Base-by-base conservation (phyloP, 1,139 yeast genomes). In the Diutina mesorugosa region DNA sequence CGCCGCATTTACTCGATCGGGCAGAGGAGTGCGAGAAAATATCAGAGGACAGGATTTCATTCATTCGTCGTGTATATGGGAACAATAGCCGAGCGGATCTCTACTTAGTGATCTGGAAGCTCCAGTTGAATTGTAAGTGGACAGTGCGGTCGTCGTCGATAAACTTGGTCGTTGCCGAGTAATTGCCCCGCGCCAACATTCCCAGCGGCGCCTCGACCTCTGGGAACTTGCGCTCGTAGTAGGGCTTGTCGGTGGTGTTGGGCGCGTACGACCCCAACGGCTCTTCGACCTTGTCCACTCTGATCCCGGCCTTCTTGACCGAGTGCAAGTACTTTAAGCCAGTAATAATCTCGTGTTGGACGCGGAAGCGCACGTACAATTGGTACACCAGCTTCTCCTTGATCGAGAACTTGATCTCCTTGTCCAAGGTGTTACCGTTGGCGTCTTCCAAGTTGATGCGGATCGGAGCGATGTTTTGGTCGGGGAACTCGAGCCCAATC, bases 121-220 rank as follows among this genome's bases (percentile, higher is more conserved):
- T 81, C 97, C 97, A 91, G 57, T 93, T 89, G 64, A 90, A 77
- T 50, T 81, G 77, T 69, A 89, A 77, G 67, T 90, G 96, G 56
- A 78, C 80, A 45, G 76, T 79, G 65, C 85, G 84, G 69, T 91
- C 98, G 69, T 91, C 97, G 66, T 91, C 97, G 55, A 88, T 78
- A 66, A 90, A 90, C 69, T 86, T 87, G 30, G 95, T 84, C 50
- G 81, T 77, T 26, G 96, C 96, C 56, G 85, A 80, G 72, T 89
- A 91, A 58, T 81, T 78, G 54, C 97, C 97, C 70, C 97, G 81
- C 3, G 95, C 96, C 62, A 91, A 72, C 70, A 90, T 71, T 1
- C 97, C 97, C 56, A 89, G 79, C 47, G 98, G 98, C 16, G 97
- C 97, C 69, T 90, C 96, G 59, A 88, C 91, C 66, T 85, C 95